phyloP scores from a whole-genome alignment of 2,329 filamentous ascomycete genomes.

The Colletotrichum eremochloae region DNA sequence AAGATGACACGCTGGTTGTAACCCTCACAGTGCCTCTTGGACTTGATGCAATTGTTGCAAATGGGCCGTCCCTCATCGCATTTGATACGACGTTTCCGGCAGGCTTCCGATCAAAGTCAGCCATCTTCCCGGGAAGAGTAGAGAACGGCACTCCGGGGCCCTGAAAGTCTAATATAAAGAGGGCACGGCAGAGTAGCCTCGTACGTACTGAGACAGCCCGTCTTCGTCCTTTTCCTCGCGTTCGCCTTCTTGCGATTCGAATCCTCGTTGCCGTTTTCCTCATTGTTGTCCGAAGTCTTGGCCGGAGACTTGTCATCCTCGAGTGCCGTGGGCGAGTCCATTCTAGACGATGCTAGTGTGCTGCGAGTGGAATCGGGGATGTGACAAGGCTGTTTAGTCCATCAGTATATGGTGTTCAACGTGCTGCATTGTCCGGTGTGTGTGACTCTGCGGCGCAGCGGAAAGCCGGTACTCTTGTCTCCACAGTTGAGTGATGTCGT shows the following conservation, averaged over 20 bases:
- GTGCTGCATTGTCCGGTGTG: conserved; percentile 25
- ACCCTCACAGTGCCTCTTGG: conserved; percentile 85
- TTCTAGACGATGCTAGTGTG: conserved; percentile 43
- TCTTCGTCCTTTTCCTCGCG: conserved; percentile 84
- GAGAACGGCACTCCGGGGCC: not conserved
- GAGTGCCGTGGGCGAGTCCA: conserved; percentile 48
- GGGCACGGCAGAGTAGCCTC: not conserved
- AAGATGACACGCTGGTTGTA: conserved; percentile 87
- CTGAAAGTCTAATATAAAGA: not conserved
- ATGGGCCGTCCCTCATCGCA: conserved; percentile 91
- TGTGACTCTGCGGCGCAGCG: conserved; percentile 13
- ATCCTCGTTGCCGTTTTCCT: conserved; percentile 56
- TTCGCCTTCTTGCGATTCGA: conserved; percentile 57
- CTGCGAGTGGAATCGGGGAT: conserved; percentile 20
- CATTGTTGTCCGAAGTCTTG: conserved; percentile 51
- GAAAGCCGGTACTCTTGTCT: conserved; percentile 4
- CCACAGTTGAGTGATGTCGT: not conserved
- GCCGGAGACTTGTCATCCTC: conserved; percentile 48
- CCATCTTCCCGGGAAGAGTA: conserved; percentile 16
- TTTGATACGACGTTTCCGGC: conserved; percentile 94
- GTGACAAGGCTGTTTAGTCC: conserved; percentile 31
- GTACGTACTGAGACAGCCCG: conserved; percentile 86
- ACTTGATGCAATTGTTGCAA: conserved; percentile 89
- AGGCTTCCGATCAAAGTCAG: conserved; percentile 69
- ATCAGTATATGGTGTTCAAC: conserved; percentile 20